phyloP scores from a whole-genome alignment of 352 stramenopile genomes.

The Aphanomyces invadans region DNA sequence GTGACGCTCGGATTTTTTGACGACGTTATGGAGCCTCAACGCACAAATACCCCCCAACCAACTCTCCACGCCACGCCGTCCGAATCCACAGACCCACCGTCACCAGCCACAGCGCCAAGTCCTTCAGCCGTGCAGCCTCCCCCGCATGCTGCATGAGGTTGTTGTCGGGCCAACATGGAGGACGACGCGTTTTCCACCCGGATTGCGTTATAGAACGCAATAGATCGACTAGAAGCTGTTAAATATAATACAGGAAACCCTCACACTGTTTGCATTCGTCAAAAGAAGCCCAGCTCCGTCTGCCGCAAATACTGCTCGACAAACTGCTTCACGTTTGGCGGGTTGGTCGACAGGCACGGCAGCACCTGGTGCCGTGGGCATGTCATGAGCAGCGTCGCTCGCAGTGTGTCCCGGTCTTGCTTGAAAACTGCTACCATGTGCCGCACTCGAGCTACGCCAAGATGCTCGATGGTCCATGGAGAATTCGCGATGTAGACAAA shows the following conservation, averaged over 20 bases:
- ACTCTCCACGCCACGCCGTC: not conserved
- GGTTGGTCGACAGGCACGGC: slow-evolving; percentile 18
- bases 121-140: no score
- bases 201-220: no score
- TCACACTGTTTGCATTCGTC: not conserved
- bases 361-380: slow-evolving; percentile 10
- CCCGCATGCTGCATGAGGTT: no score
- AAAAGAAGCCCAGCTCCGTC: slow-evolving; percentile 17
- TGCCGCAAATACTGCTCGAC: slow-evolving; percentile 18
- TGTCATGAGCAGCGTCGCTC: slow-evolving; percentile 7
- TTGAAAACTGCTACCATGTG: slow-evolving; percentile 23
- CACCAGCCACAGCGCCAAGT: no score
- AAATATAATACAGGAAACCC: no score
- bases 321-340: slow-evolving; percentile 9
- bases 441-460: slow-evolving; percentile 2
- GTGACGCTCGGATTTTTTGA: slow-evolving; percentile 19
- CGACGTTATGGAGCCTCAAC: not conserved
- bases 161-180: no score
- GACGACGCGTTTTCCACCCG: no score
- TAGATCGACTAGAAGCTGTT: no score
- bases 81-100: no score
- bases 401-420: slow-evolving; percentile 19
- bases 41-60: no score
- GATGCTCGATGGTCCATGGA: not conserved
- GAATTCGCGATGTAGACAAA: slow-evolving; percentile 19